Percentiles rank a stretch among this genome's conserved stretches.
These are phyloP conservation scores for Nothophoma quercina DNA, from an alignment of 2,329 filamentous ascomycete species.

Conservation along the genomic window DNA sequence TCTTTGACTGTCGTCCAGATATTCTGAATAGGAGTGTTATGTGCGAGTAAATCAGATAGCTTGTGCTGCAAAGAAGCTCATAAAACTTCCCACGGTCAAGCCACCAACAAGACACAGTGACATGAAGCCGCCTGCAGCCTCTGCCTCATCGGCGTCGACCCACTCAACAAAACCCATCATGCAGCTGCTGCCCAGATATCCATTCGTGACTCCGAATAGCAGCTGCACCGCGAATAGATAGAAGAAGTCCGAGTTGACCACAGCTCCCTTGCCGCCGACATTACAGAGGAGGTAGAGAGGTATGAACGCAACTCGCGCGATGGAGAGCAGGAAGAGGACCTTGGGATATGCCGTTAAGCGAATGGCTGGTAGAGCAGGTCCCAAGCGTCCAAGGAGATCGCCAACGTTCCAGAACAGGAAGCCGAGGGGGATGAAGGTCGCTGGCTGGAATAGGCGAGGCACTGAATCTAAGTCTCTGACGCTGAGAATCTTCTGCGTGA, in stretches of 20 bases:
- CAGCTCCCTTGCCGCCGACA: conserved; percentile 72
- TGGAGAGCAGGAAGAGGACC: conserved; percentile 70
- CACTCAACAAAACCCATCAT: conserved; percentile 91
- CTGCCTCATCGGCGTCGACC: conserved; percentile 82
- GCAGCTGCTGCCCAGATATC: conserved; percentile 83
- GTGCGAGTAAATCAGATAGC: neutral
- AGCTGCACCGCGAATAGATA: conserved; percentile 86
- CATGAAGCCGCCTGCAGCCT: conserved; percentile 95
- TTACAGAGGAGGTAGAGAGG: conserved; percentile 93
- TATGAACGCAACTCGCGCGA: conserved; percentile 74
- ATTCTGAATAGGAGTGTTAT: neutral
- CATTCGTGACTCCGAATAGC: conserved; percentile 83
- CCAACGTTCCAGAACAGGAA: conserved; percentile 95
- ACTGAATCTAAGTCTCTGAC: conserved; percentile 54
- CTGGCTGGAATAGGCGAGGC: conserved; percentile 70
- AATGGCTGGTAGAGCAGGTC: conserved; percentile 66
- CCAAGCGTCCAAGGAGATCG: conserved; percentile 78
- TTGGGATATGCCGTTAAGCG: conserved; percentile 68
- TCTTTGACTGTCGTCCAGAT: neutral
- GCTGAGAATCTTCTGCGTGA: conserved; percentile 67
- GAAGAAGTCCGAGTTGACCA: conserved; percentile 81
- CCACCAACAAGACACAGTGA: conserved; percentile 86
- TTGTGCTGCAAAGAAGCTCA: conserved; percentile 70
- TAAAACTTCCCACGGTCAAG: conserved; percentile 81
- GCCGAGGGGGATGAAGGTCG: conserved; percentile 85